These are phyloP conservation scores for Amanita subjunquillea DNA, from an alignment of 768 basidiomycete species.

Conservation along the genomic window DNA sequence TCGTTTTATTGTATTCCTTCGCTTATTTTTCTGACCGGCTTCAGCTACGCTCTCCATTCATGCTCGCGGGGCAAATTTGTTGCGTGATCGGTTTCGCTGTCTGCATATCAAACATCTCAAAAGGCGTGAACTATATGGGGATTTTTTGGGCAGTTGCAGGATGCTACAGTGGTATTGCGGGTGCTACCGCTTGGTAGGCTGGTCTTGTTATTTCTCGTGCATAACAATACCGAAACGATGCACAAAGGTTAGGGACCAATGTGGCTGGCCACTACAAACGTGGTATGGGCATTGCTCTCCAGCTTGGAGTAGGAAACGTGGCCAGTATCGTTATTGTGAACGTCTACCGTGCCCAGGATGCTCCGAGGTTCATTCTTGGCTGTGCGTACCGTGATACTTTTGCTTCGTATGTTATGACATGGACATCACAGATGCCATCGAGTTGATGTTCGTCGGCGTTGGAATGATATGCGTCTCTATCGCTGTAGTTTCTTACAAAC, in stretches of 20 bases:
- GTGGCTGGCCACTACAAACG: conserved; percentile 63
- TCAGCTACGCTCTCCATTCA: conserved; percentile 16
- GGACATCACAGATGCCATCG: neutral
- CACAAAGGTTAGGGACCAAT: conserved; percentile 52
- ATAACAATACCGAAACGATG: too few species aligned
- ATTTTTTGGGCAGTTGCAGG: conserved; percentile 61
- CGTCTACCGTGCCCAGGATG: conserved; percentile 49
- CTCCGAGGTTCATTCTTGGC: conserved; percentile 51
- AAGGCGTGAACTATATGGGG: conserved; percentile 61
- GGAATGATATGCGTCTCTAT: conserved; percentile 44
- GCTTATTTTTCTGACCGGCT: conserved; percentile 51
- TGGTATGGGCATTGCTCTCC: conserved; percentile 54
- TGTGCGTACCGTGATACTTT: conserved; percentile 32
- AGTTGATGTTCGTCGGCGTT: conserved; percentile 25
- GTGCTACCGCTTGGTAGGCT: conserved; percentile 47
- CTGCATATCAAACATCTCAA: neutral
- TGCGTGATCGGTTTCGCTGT: neutral
- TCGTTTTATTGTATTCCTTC: conserved; percentile 38
- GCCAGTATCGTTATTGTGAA: conserved; percentile 54
- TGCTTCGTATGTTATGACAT: conserved; percentile 40
- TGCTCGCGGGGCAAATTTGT: neutral
- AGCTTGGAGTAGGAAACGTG: conserved; percentile 62
- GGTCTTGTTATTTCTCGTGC: neutral
- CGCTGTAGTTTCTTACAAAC: conserved; percentile 36
- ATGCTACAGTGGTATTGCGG: conserved; percentile 51